phyloP scores from a whole-genome alignment of 2,329 filamentous ascomycete species.

The Aspergillus tamarii region DNA sequence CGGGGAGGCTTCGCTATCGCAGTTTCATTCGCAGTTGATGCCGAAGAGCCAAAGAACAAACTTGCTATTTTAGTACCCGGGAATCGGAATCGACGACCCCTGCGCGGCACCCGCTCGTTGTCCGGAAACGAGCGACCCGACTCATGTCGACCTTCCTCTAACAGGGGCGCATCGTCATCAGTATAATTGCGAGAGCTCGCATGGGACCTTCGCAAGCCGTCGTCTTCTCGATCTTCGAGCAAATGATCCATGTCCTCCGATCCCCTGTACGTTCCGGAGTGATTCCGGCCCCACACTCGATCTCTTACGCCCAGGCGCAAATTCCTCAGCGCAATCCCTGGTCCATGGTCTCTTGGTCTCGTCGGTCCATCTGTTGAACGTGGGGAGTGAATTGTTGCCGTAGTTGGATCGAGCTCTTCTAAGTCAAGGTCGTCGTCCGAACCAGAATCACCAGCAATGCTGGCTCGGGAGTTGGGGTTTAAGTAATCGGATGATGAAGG shows the following conservation, averaged over 20 bases:
- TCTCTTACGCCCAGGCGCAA: slow-evolving; percentile 54
- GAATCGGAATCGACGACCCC: slow-evolving; percentile 62
- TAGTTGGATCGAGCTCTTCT: slow-evolving; percentile 49
- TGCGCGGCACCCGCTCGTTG: slow-evolving; percentile 47
- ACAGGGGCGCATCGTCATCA: slow-evolving; percentile 75
- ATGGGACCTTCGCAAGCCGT: slow-evolving; percentile 61
- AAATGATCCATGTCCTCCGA: slow-evolving; percentile 68
- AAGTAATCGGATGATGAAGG: slow-evolving; percentile 41
- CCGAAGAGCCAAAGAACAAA: slow-evolving; percentile 30
- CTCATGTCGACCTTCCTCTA: slow-evolving; percentile 54
- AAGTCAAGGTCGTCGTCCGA: slow-evolving; percentile 51
- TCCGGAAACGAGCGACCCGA: slow-evolving; percentile 36
- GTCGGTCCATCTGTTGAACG: slow-evolving; percentile 33
- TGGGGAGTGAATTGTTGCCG: slow-evolving; percentile 27
- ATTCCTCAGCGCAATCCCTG: slow-evolving; percentile 52
- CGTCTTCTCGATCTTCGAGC: slow-evolving; percentile 64
- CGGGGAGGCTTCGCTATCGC: slow-evolving; percentile 61
- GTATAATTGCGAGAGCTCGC: slow-evolving; percentile 57
- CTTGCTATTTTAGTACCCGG: slow-evolving; percentile 65
- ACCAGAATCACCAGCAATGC: slow-evolving; percentile 38
- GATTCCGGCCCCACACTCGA: slow-evolving; percentile 43
- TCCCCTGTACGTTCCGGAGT: slow-evolving; percentile 44
- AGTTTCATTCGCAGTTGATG: slow-evolving; percentile 46
- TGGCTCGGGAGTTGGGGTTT: slow-evolving; percentile 35
- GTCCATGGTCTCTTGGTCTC: slow-evolving; percentile 34